phyloP scores from a whole-genome alignment of 306 rosid species.

The Gastrolobium villosum region DNA sequence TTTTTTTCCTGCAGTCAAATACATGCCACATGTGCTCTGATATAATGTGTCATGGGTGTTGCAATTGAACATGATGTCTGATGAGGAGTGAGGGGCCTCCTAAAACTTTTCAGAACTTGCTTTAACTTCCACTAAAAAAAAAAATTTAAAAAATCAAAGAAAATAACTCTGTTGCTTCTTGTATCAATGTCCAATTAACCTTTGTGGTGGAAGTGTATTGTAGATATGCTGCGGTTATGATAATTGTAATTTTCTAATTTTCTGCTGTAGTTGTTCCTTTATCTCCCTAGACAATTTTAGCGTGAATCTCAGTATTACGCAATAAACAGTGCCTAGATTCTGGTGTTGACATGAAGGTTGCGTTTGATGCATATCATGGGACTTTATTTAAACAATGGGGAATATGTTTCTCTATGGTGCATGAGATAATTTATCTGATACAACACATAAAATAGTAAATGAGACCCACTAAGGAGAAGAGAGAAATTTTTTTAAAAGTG shows the following conservation, averaged over 20 bases:
- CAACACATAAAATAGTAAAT: no score
- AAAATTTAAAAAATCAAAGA: background rate
- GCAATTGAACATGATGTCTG: slow-evolving; percentile 8
- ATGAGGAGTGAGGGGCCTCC: background rate
- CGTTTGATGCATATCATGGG: no score
- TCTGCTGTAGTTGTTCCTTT: slow-evolving; percentile 23
- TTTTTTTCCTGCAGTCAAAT: background rate
- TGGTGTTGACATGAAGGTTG: slow-evolving; percentile 15
- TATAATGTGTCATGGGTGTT: background rate
- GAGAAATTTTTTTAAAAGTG: no score
- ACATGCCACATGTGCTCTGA: slow-evolving; percentile 23
- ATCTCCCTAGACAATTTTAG: slow-evolving; percentile 3
- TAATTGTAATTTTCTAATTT: slow-evolving; percentile 11
- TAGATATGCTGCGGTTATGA: background rate
- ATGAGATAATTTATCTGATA: no score
- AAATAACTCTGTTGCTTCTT: background rate
- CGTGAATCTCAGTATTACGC: background rate
- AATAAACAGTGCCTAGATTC: background rate
- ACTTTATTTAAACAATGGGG: no score
- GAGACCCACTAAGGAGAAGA: no score
- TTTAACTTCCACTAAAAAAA: background rate
- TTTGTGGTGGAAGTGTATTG: slow-evolving; percentile 15
- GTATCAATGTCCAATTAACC: slow-evolving; percentile 9
- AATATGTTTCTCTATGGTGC: no score
- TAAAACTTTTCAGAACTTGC: background rate